These are phyloP conservation scores for Quercus aquifolioides DNA, from an alignment of 306 rosid species.

Conservation along the genomic window DNA sequence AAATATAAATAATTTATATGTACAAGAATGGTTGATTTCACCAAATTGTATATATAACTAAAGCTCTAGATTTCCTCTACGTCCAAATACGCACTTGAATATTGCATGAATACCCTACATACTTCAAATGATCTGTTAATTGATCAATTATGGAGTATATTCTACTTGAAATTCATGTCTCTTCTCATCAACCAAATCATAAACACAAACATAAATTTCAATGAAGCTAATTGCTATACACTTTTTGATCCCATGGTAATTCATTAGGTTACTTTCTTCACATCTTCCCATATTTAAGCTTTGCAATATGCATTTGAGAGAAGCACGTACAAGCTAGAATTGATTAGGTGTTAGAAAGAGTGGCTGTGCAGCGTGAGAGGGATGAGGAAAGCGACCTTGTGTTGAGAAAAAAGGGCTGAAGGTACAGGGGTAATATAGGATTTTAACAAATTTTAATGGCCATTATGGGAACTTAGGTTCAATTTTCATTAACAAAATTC, in stretches of 20 bases:
- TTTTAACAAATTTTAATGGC: too few species aligned
- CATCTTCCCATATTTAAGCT: slow-evolving; percentile 67
- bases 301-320: not conserved
- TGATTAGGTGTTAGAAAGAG: too few species aligned
- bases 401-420: too few species aligned
- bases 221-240: slow-evolving; percentile 62
- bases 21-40: too few species aligned
- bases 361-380: too few species aligned
- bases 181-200: slow-evolving; percentile 55
- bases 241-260: slow-evolving; percentile 46
- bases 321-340: too few species aligned
- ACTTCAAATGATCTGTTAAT: slow-evolving; percentile 55
- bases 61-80: slow-evolving; percentile 20
- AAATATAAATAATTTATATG: too few species aligned
- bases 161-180: slow-evolving; percentile 33
- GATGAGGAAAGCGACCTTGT: too few species aligned
- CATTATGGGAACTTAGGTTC: too few species aligned
- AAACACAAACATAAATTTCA: slow-evolving; percentile 41
- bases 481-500: too few species aligned
- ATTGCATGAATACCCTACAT: slow-evolving; percentile 18
- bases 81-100: slow-evolving; percentile 9
- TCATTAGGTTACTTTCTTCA: slow-evolving; percentile 60
- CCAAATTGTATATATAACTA: too few species aligned
- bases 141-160: slow-evolving; percentile 46
- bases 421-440: too few species aligned